Evolutionary conservation across 345 rosid species (phyloP), one percentile per base, ranked within the genome.

Genomic region (Hibiscus trionum): DNA sequence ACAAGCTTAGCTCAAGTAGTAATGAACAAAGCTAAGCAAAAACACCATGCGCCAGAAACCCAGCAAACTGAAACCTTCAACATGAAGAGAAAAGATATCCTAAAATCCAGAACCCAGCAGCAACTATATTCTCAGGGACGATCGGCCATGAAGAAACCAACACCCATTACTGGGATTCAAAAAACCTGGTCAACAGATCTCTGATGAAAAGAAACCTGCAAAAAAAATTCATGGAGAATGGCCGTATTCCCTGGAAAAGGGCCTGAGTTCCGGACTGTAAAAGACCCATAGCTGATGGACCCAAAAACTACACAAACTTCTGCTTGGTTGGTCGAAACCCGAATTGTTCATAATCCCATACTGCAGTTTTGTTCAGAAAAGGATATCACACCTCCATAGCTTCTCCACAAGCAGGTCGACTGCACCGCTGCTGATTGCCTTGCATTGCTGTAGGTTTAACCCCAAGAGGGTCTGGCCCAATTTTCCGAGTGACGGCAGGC

Each of bases 361-460:
- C 55, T 2, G 55, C 55, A 15, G 11, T 49, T 2, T 19, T 7
- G 33, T 26, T 59, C 79, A 95, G 78, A 77, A 86, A 35, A 95
- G 94, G 85, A 92, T 85, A 72, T 95, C 96, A 24, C 97, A 95
- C 76, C 84, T 87, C 93, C 93, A 92, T 61, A 92, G 80, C 64
- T 78, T 83, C 73, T 88, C 88, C 69, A 85, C 80, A 27, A 95
- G 93, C 67, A 82, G 55, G 68, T 84, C 88, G 14, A 88, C 73
- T 6, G 87, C 79, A 62, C 80, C 73, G 74, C 64, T 66, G 79
- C 88, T 88, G 59, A 95, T 81, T 66, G 85, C 80, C n/a, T 81
- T 89, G 87, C 99, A 95, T 63, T 82, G 84, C 79, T 89, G 89
- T 68, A 95, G 86, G 64, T 92, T 90, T 80, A 95, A 79, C 31